Percentiles rank a stretch among this genome's conserved stretches.
These are phyloP conservation scores for Triticum monococcum DNA, from an alignment of 176 grass and related monocot genomes.

Conservation along the genomic window DNA sequence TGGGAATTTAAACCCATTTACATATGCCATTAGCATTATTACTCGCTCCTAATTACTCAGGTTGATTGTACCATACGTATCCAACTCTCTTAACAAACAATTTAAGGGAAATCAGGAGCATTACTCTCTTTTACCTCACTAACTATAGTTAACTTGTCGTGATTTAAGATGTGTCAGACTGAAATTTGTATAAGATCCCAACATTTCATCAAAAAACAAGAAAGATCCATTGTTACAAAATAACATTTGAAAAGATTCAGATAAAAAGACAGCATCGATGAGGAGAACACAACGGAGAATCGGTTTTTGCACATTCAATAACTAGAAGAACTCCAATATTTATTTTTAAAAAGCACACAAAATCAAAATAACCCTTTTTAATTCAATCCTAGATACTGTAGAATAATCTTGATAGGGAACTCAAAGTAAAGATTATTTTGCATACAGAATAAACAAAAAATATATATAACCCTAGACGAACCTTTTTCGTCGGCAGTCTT, in stretches of 20 bases:
- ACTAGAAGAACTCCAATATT: neutral
- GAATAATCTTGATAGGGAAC: too few relatives aligned
- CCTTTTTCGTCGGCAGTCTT: constrained; percentile 13
- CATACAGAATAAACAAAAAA: neutral
- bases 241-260: neutral
- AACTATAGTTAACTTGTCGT: neutral
- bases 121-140: neutral
- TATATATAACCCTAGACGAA: neutral
- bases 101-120: neutral
- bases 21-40: neutral
- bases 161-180: neutral
- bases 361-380: neutral
- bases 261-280: neutral
- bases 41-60: neutral
- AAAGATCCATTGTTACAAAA: neutral
- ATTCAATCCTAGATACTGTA: neutral
- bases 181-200: neutral
- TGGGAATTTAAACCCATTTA: neutral
- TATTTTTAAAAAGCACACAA: neutral
- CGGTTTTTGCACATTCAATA: neutral
- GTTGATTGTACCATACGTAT: neutral
- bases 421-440: too few relatives aligned
- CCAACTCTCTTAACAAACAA: neutral
- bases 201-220: neutral
- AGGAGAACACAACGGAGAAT: neutral